Evolutionary conservation across 768 basidiomycete species (phyloP).

Genomic region (Tubosaeta brunneosetosa): DNA sequence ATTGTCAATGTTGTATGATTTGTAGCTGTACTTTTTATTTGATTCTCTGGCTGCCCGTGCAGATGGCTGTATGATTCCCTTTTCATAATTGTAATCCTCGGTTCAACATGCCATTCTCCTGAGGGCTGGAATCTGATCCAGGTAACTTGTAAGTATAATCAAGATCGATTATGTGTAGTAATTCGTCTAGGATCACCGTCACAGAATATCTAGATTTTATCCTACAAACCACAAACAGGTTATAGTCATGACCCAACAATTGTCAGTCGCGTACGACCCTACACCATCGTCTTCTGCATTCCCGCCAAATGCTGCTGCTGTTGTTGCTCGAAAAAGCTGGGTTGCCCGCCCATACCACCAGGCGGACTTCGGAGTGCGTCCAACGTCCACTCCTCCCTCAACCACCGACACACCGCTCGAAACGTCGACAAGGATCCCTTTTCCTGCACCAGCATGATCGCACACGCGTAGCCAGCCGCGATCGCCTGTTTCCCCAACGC

Average conservation of each 20-base stretch:
- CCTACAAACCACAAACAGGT: neutral
- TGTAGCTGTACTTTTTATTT: neutral
- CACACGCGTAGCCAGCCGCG: conserved; percentile 44
- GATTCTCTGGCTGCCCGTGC: neutral
- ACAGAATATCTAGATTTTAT: neutral
- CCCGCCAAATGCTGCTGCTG: conserved; percentile 16
- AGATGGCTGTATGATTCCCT: neutral
- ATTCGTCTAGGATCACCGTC: too few relatives aligned
- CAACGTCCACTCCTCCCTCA: conserved; percentile 65
- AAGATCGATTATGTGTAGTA: too few relatives aligned
- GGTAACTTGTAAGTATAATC: too few relatives aligned
- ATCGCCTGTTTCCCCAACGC: conserved; percentile 25
- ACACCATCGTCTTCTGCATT: conserved; percentile 24
- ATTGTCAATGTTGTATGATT: conserved; percentile 1
- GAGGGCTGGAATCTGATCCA: too few relatives aligned
- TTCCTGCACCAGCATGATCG: conserved; percentile 78
- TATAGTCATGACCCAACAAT: neutral
- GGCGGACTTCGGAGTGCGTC: conserved; percentile 31
- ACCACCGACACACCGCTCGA: conserved; percentile 64
- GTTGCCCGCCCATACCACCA: conserved; percentile 31
- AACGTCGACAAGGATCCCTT: conserved; percentile 90
- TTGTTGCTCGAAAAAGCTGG: conserved; percentile 38
- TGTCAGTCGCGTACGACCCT: neutral
- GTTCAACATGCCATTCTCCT: too few relatives aligned
- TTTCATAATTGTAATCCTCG: neutral